Percentiles rank a stretch among this genome's conserved stretches.
These are phyloP conservation scores for Aspergillus flavus DNA, from an alignment of 2,329 filamentous ascomycete species.

Conservation along the genomic window DNA sequence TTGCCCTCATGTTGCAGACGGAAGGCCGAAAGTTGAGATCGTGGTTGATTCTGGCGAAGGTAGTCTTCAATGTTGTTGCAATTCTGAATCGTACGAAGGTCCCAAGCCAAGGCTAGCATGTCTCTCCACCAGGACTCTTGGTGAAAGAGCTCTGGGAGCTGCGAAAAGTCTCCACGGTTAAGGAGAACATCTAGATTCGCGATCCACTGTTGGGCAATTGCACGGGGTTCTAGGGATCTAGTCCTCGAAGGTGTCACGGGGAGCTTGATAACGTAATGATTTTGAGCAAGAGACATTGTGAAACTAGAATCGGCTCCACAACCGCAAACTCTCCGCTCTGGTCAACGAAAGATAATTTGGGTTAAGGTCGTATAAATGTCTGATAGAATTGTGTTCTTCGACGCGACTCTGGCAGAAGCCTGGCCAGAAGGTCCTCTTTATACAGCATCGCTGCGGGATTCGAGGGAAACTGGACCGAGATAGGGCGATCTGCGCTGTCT, in stretches of 20 bases:
- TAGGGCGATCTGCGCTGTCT: background rate
- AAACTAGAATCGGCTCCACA: background rate
- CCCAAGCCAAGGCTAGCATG: conserved; percentile 44
- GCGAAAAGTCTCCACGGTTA: conserved; percentile 16
- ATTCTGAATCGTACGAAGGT: conserved; percentile 39
- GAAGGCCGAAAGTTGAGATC: conserved; percentile 32
- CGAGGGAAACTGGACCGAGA: background rate
- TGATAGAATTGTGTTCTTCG: background rate
- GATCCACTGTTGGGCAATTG: conserved; percentile 38
- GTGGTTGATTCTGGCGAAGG: conserved; percentile 29
- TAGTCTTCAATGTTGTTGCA: conserved; percentile 35
- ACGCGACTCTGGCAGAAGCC: background rate
- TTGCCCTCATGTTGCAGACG: conserved; percentile 36
- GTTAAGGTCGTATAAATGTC: background rate
- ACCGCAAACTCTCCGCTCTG: background rate
- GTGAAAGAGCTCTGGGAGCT: conserved; percentile 34
- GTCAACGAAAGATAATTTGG: background rate
- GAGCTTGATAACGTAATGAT: conserved; percentile 35
- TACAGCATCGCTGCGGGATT: background rate
- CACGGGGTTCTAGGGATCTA: conserved; percentile 25
- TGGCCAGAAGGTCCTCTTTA: background rate
- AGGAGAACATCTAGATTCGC: conserved; percentile 30
- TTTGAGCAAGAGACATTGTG: conserved; percentile 22
- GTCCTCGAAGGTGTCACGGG: conserved; percentile 27
- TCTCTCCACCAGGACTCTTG: conserved; percentile 47